Conservation (phyloP, 768 basidiomycete genomes). For the Boletales sp. region DNA sequence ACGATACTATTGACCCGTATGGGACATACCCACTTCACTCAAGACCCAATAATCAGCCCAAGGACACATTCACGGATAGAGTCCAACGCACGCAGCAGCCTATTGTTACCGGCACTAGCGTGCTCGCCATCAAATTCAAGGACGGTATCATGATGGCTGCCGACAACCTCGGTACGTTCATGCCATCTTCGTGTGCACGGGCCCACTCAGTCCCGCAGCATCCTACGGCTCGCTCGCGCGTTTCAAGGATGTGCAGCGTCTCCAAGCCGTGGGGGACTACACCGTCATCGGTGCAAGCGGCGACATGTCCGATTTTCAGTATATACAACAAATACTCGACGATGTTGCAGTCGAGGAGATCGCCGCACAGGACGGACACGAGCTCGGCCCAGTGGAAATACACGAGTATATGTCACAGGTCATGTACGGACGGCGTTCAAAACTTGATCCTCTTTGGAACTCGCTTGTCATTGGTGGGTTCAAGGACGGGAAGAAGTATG, state of each 20-base stretch:
- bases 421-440: conserved; percentile 85
- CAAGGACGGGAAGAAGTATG: conserved; percentile 77
- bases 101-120: conserved; percentile 95
- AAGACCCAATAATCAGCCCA: conserved; percentile 44
- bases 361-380: conserved; percentile 77
- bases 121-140: conserved; percentile 91
- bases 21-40: conserved; percentile 73
- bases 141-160: conserved; percentile 98
- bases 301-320: conserved; percentile 98
- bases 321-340: conserved; percentile 79
- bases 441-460: conserved; percentile 96
- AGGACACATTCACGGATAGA: conserved; percentile 59
- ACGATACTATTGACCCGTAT: conserved; percentile 73
- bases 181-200: neutral
- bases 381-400: conserved; percentile 82
- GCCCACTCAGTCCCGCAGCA: conserved; percentile 41
- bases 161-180: conserved; percentile 82
- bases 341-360: conserved; percentile 76
- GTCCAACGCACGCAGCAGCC: conserved; percentile 89
- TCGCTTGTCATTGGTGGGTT: conserved; percentile 88
- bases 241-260: conserved; percentile 90
- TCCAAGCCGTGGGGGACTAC: conserved; percentile 77
- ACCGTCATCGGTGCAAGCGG: conserved; percentile 91
- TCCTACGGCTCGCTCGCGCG: conserved; percentile 97
- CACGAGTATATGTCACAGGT: conserved; percentile 89